phyloP scores from a whole-genome alignment of 345 rosid genomes.

The Conringia planisiliqua region DNA sequence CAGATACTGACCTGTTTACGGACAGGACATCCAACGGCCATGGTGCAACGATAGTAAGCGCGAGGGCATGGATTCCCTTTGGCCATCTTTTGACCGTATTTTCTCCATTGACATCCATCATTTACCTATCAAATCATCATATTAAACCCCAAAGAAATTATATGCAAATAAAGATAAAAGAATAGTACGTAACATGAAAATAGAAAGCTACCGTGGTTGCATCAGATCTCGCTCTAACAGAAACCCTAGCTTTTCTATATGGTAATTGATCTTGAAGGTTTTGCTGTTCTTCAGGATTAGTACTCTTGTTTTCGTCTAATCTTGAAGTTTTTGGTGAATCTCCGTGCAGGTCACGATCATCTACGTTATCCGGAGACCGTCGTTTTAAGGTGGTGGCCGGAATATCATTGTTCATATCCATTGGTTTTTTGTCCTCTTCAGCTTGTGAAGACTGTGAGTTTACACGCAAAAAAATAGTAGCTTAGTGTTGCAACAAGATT shows the following conservation, averaged over 20 bases:
- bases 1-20: slow-evolving; percentile 56
- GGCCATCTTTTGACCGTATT: slow-evolving; percentile 81
- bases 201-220: slow-evolving; percentile 41
- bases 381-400: slow-evolving; percentile 17
- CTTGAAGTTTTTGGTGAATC: slow-evolving; percentile 49
- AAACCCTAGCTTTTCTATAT: slow-evolving; percentile 58
- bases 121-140: slow-evolving; percentile 37
- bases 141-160: background rate
- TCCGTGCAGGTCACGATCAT: slow-evolving; percentile 41
- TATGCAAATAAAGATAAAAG: background rate
- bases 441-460: background rate
- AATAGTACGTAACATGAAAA: background rate
- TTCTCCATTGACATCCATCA: slow-evolving; percentile 90
- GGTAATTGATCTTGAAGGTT: slow-evolving; percentile 40
- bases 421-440: slow-evolving; percentile 12
- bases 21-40: slow-evolving; percentile 83
- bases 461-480: background rate
- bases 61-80: slow-evolving; percentile 88
- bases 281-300: slow-evolving; percentile 38
- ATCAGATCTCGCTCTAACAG: slow-evolving; percentile 57
- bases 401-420: slow-evolving; percentile 35
- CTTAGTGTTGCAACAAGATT: no score
- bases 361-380: slow-evolving; percentile 28
- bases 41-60: slow-evolving; percentile 81
- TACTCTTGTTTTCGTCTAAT: slow-evolving; percentile 40